Base-by-base conservation (phyloP, 139 green algal species). In the Micractinium sp. region DNA sequence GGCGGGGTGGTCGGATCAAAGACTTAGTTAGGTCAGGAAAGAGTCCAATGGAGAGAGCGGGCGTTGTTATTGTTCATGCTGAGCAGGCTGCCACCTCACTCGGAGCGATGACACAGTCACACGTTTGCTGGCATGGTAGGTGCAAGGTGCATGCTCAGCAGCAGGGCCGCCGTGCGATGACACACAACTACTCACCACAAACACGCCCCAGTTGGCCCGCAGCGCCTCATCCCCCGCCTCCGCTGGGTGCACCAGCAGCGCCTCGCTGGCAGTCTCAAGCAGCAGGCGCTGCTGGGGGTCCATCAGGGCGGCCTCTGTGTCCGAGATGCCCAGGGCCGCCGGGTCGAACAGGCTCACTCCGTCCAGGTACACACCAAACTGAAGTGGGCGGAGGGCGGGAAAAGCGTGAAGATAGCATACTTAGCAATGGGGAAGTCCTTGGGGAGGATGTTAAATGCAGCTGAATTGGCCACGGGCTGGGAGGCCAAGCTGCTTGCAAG, bases 241-340 rank as follows among this genome's bases (percentile, higher is more conserved):
- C 0, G 38, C 36, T 25, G 82, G 67, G 9, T 35, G 79, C 14
- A 77, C 53, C 39, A 88, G 86, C 74, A 92, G 29, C 20, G 90
- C 92, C 36, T 94, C 77, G 23, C 83, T 90, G 29, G 90, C 89
- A n/a, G 82, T 89, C 53, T 95, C 89, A 80, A 97, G 89, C 82
- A 98, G 90, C 75, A 97, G 75, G 13, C 96, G 93, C 91, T 98
- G 96, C 90, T 98, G 96, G 12, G 96, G 94, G 90, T 98, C 96
- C 93, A 98, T 96, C 7, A 93, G 89, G 9, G 74, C 85, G 0
- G 95, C 92, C 86, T 98, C 96, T 13, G 92, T 82, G 0, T 91
- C 90, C 0, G 85, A 78, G 39, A 92, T 61, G 74, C 80, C 82
- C 76, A 94, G 82, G n/a, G 80, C 81, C 2, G 74, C 74, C 13